Evolutionary conservation across 2,329 filamentous ascomycete genomes (phyloP), one percentile per base, ranked within the genome.

Genomic region (Alternaria sp.): DNA sequence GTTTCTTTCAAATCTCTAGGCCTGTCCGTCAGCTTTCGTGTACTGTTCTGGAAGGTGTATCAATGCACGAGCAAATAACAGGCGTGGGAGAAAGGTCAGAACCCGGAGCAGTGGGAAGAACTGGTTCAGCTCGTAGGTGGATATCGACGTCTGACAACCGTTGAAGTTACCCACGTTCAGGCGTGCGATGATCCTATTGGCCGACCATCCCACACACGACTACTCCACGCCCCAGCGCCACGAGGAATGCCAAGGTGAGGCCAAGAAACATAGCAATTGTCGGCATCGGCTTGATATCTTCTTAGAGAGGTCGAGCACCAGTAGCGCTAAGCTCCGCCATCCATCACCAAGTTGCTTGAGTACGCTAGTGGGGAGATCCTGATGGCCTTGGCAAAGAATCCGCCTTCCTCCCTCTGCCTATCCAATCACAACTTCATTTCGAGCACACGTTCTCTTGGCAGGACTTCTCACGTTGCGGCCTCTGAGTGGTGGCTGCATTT

Each of bases 381-480:
- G 11, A 48, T 43, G 30, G 57, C 27, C 25, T 48, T 25, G 16
- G 45, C 32, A 52, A 2, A 20, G 16, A 55, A 32, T 38, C 34
- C 20, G n/a, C 20, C 27, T 22, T 43, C 27, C 34, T 16, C 20
- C 22, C 18, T 11, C 32, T 18, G 4, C 28, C 22, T 25, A 6
- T 20, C 40, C 68, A 71, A 68, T 69, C 28, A 56, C 16, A 59
- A 18, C 60, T 54, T 38, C 48, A 22, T 51, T 59, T 50, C 14
- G 50, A 41, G 61, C 30, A 60, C 67, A 69, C 67, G 67, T 68
- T 63, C 57, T 60, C 58, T 60, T 57, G 53, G 53, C 40, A 14
- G 10, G 6, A 20, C 7, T 57, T 55, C 57, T 59, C 60, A 59
- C 49, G 32, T 54, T 60, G 49, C 45, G 52, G 40, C 8, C 44